Evolutionary conservation across 768 basidiomycete genomes (phyloP).

Genomic region (Filobasidium floriforme): DNA sequence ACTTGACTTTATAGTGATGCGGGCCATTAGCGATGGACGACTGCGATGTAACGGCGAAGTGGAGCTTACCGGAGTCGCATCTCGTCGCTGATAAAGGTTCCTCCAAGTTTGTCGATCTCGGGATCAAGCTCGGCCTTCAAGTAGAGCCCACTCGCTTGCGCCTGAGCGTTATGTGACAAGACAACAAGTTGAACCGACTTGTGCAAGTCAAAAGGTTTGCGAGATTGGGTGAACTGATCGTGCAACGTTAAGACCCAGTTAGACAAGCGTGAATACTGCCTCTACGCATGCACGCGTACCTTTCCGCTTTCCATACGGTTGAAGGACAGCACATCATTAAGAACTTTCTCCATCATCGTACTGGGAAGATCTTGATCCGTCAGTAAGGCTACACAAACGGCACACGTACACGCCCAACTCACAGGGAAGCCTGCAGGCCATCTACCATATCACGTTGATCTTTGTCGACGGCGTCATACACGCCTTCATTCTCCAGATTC

Average conservation of each 20-base stretch:
- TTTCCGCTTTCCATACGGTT: conserved; percentile 44
- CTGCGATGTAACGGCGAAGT: conserved; percentile 14
- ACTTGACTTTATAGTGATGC: conserved; percentile 50
- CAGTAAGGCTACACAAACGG: not conserved
- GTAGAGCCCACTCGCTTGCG: conserved; percentile 49
- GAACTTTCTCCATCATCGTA: conserved; percentile 44
- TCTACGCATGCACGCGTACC: conserved; percentile 18
- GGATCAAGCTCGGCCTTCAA: conserved; percentile 63
- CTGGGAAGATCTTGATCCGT: not conserved
- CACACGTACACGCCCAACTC: not conserved
- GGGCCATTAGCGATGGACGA: not conserved
- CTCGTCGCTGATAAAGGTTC: conserved; percentile 69
- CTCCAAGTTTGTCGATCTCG: conserved; percentile 46
- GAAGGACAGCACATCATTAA: conserved; percentile 47
- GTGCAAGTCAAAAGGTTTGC: conserved; percentile 51
- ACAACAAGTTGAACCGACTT: conserved; percentile 48
- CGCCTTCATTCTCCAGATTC: conserved; percentile 75
- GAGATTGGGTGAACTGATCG: conserved; percentile 58
- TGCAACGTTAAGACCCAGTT: conserved; percentile 31
- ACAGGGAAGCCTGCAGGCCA: conserved; percentile 50
- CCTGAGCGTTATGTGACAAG: conserved; percentile 43
- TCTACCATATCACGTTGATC: conserved; percentile 81
- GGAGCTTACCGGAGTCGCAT: conserved; percentile 54
- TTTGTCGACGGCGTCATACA: conserved; percentile 52
- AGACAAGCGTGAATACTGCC: not conserved